Percentiles rank a stretch among this genome's conserved stretches.
phyloP scores from a whole-genome alignment of 257 asterid genomes.

The Capsicum rhomboideum region DNA sequence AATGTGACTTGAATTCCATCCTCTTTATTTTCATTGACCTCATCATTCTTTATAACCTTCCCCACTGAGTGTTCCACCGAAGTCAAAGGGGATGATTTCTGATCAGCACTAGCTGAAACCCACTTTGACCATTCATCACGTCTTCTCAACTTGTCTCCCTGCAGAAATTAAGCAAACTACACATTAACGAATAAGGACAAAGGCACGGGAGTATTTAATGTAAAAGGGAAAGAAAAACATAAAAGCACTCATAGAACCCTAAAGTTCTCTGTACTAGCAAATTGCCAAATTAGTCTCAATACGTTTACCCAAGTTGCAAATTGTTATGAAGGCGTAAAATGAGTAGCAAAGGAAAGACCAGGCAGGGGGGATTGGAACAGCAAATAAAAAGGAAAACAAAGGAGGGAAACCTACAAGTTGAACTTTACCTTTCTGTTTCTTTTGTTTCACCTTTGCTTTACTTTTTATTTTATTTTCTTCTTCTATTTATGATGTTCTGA shows the following conservation, averaged over 20 bases:
- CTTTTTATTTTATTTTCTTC: neutral
- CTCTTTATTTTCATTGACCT: constrained; percentile 24
- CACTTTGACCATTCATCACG: constrained; percentile 83
- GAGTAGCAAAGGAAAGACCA: neutral
- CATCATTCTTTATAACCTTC: constrained; percentile 15
- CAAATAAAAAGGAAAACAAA: neutral
- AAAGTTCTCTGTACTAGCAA: neutral
- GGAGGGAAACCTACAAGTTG: neutral
- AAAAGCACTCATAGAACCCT: neutral
- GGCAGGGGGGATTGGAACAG: neutral
- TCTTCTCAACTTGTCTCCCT: constrained; percentile 85
- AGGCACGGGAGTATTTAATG: neutral
- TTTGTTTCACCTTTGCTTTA: neutral
- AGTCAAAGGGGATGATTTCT: constrained; percentile 24
- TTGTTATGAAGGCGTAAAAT: neutral
- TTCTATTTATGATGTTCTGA: neutral
- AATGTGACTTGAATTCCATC: constrained; percentile 17
- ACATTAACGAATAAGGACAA: constrained; percentile 8
- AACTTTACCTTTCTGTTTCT: neutral
- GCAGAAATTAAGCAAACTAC: constrained; percentile 8
- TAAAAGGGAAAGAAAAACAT: neutral
- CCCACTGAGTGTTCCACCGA: constrained; percentile 11
- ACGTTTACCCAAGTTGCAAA: neutral
- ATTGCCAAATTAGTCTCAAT: neutral
- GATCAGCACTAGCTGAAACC: constrained; percentile 33